phyloP scores from a whole-genome alignment of 805 yeast species.

The Ogataea pini region DNA sequence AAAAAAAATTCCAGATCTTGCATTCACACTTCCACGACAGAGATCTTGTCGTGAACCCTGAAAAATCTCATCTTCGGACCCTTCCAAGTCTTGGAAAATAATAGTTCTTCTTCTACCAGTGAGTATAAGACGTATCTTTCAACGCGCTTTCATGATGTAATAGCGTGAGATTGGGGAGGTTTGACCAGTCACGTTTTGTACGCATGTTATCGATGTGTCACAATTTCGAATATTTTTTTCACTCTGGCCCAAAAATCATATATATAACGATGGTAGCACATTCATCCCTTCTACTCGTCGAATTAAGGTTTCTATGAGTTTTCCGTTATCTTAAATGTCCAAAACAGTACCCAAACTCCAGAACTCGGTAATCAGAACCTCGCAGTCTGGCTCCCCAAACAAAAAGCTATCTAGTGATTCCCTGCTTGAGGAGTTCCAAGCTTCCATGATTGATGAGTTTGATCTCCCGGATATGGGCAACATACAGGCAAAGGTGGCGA shows the following conservation, averaged over 20 bases:
- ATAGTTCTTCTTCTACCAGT: no score
- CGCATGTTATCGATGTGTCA: background rate
- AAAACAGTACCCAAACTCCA: background rate
- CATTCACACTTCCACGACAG: background rate
- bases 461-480: conserved; percentile 15
- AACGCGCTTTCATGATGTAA: no score
- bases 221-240: background rate
- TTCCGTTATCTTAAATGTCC: background rate
- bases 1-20: background rate
- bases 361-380: conserved; percentile 6
- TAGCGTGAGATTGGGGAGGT: no score
- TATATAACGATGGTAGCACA: background rate
- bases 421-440: conserved; percentile 16
- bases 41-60: conserved; percentile 1
- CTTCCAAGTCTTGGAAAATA: no score
- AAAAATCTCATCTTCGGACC: background rate
- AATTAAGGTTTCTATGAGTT: no score
- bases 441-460: conserved; percentile 17
- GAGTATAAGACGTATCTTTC: no score
- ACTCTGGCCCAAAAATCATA: background rate
- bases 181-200: background rate
- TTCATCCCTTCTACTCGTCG: background rate
- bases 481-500: background rate
- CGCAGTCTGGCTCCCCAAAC: conserved; percentile 11
- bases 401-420: conserved; percentile 21